Conservation (phyloP, 1,284 basidiomycete species). For the Tilletia indica region DNA sequence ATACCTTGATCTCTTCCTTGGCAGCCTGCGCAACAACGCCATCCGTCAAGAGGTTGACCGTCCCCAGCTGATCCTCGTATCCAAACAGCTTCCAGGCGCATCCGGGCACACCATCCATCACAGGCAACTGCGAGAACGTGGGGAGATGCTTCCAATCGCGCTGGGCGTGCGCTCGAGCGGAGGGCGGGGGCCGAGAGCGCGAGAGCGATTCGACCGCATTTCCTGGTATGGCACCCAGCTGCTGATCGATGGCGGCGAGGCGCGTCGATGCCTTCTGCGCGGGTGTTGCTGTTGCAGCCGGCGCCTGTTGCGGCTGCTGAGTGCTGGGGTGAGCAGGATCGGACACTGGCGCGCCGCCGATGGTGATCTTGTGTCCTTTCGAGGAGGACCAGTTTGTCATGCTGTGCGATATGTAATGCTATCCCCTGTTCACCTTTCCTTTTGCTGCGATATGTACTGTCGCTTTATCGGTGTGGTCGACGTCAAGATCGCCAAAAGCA, state of each 20-base stretch:
- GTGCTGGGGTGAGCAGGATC: neutral
- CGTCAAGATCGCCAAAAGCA: too few relatives aligned
- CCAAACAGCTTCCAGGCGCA: constrained; percentile 72
- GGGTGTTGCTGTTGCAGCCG: neutral
- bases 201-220: constrained; percentile 15
- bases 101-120: constrained; percentile 40
- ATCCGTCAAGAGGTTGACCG: constrained; percentile 69
- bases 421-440: too few relatives aligned
- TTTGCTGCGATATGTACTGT: too few relatives aligned
- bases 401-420: neutral
- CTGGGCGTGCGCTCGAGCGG: constrained; percentile 15
- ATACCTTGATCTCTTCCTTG: constrained; percentile 65
- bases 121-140: constrained; percentile 35
- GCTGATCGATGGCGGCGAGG: constrained; percentile 11
- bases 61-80: constrained; percentile 68
- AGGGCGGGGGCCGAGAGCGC: constrained; percentile 12
- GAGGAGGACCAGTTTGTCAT: constrained; percentile 13
- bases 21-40: constrained; percentile 66
- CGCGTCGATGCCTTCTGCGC: constrained; percentile 3
- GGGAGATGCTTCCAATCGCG: constrained; percentile 38
- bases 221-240: constrained; percentile 12
- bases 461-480: too few relatives aligned
- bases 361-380: constrained; percentile 14
- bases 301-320: neutral
- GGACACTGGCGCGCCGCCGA: neutral